A percentile compares a stretch with the other conserved stretches of the same genome.
Conservation (phyloP, 1,284 basidiomycete species). For the Taiwanofungus camphoratus region DNA sequence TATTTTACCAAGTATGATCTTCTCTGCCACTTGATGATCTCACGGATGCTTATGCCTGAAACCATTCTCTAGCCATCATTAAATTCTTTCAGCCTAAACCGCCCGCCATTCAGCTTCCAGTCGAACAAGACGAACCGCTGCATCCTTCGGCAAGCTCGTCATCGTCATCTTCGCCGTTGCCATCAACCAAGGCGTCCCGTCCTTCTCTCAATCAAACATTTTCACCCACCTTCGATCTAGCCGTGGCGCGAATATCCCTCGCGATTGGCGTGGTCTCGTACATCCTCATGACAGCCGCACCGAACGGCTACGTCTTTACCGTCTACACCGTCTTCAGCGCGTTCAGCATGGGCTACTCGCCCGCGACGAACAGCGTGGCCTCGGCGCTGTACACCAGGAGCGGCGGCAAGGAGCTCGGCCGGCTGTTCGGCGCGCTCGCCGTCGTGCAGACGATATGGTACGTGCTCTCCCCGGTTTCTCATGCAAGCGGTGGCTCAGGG, state of each 20-base stretch:
- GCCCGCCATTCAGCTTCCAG: constrained; percentile 31
- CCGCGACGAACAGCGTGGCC: constrained; percentile 62
- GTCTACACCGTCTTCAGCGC: constrained; percentile 40
- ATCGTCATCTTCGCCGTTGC: constrained; percentile 1
- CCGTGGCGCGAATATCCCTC: constrained; percentile 53
- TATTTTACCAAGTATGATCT: constrained; percentile 58
- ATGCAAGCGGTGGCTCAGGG: neutral
- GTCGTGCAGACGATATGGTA: constrained; percentile 64
- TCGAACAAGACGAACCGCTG: constrained; percentile 29
- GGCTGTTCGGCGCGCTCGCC: constrained; percentile 67
- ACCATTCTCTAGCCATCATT: constrained; percentile 36
- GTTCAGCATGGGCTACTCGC: constrained; percentile 54
- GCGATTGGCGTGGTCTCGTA: constrained; percentile 54
- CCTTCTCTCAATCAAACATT: constrained; percentile 14
- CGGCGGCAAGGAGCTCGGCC: constrained; percentile 49
- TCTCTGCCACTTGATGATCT: constrained; percentile 1
- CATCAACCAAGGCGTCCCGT: constrained; percentile 1
- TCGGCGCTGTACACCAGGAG: constrained; percentile 51
- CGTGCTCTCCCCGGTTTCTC: constrained; percentile 16
- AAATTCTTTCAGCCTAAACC: constrained; percentile 35
- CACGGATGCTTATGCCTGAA: neutral
- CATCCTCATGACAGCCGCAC: constrained; percentile 41
- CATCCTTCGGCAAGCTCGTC: constrained; percentile 13
- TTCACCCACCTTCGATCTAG: constrained; percentile 54
- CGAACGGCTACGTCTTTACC: constrained; percentile 40